Evolutionary conservation across 1,139 yeast genomes (phyloP).

Genomic region (Chernovozyma aurita): DNA sequence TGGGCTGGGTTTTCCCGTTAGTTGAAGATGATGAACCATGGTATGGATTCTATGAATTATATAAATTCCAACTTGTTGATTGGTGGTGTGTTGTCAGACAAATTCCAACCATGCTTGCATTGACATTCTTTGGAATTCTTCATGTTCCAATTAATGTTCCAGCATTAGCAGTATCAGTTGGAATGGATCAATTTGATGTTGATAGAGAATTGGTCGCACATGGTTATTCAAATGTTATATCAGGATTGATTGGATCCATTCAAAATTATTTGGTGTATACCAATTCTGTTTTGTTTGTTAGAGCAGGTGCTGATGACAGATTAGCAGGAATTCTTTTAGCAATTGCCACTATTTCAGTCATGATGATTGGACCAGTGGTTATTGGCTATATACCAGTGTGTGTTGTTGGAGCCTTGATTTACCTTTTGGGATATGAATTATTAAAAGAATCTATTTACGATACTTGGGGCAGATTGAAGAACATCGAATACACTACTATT

Average conservation of each 20-base stretch:
- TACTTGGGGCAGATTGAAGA: conserved; percentile 71
- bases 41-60: conserved; percentile 78
- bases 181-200: conserved; percentile 82
- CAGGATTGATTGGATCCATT: conserved; percentile 82
- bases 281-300: conserved; percentile 81
- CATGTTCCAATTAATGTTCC: conserved; percentile 98
- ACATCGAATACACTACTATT: conserved; percentile 80
- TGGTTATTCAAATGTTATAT: conserved; percentile 84
- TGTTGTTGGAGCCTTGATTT: conserved; percentile 91
- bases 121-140: conserved; percentile 89
- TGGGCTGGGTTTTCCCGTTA: conserved; percentile 81
- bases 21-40: conserved; percentile 73
- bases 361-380: conserved; percentile 88
- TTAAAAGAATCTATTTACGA: conserved; percentile 82
- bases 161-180: conserved; percentile 87
- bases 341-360: conserved; percentile 68
- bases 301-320: conserved; percentile 91
- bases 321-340: conserved; percentile 87
- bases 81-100: conserved; percentile 68
- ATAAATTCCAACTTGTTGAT: conserved; percentile 65
- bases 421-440: conserved; percentile 83
- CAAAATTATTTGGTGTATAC: conserved; percentile 95
- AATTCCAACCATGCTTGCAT: conserved; percentile 89
- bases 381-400: conserved; percentile 92
- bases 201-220: conserved; percentile 93